A percentile compares a stretch with the other conserved stretches of the same genome.
phyloP scores from a whole-genome alignment of 441 rosid species.

The Eruca vesicaria region DNA sequence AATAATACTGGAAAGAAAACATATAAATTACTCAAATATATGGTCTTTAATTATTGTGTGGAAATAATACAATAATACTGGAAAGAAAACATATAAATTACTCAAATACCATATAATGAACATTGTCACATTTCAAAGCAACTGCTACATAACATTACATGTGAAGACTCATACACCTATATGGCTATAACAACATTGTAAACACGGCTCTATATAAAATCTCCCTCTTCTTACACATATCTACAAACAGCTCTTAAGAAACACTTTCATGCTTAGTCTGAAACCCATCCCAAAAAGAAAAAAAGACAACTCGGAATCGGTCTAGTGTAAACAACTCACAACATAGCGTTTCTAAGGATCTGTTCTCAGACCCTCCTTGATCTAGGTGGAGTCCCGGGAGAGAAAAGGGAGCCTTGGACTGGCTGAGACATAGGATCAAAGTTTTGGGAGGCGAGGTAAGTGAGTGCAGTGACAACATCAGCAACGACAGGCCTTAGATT shows the following conservation, averaged over 20 bases:
- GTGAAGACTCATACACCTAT: neutral
- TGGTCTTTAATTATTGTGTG: too few species aligned
- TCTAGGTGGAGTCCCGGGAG: constrained; percentile 48
- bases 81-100: neutral
- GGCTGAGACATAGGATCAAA: constrained; percentile 40
- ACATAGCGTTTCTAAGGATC: neutral
- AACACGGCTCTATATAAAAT: constrained; percentile 8
- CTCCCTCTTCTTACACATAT: constrained; percentile 23
- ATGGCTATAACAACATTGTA: constrained; percentile 21
- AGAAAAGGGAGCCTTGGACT: constrained; percentile 41
- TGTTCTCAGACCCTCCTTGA: constrained; percentile 38
- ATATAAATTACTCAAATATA: too few species aligned
- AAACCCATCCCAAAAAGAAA: neutral
- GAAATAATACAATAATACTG: neutral
- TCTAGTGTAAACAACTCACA: neutral
- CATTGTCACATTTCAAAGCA: constrained; percentile 16
- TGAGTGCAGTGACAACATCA: constrained; percentile 60
- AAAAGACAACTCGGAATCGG: constrained; percentile 2
- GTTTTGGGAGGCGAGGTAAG: constrained; percentile 55
- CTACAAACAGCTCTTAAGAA: constrained; percentile 12
- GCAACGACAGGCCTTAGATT: constrained; percentile 54
- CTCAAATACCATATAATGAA: constrained; percentile 4
- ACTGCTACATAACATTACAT: constrained; percentile 18
- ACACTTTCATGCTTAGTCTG: constrained; percentile 6
- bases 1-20: too few species aligned